Evolutionary conservation across 2,329 filamentous ascomycete genomes (phyloP).

Genomic region (Penicillium sp.): DNA sequence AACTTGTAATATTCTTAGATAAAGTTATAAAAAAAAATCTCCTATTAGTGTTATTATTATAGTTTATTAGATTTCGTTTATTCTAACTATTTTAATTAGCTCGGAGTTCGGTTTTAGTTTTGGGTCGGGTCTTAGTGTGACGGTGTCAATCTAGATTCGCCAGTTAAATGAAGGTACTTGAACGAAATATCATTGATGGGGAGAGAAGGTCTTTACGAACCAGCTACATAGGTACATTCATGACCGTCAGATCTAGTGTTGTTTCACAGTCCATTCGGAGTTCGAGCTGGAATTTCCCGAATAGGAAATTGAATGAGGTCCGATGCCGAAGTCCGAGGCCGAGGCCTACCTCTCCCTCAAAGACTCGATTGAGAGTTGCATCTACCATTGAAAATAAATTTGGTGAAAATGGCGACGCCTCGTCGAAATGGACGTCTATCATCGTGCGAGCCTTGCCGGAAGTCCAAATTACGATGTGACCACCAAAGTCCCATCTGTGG

Average conservation of each 20-base stretch:
- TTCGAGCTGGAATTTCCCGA: not conserved
- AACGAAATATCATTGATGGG: too few species aligned
- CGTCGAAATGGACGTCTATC: conserved; percentile 10
- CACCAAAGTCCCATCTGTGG: conserved; percentile 19
- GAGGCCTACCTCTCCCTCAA: not conserved
- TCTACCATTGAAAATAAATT: too few species aligned
- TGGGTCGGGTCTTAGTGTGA: too few species aligned
- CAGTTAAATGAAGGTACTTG: too few species aligned
- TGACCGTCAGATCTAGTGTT: not conserved
- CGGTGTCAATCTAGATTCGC: too few species aligned
- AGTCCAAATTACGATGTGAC: conserved; percentile 26
- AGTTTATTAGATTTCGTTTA: too few species aligned
- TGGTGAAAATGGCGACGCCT: not conserved
- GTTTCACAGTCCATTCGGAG: not conserved
- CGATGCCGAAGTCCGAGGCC: not conserved
- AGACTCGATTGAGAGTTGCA: not conserved
- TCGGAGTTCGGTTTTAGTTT: too few species aligned
- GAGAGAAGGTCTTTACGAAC: too few species aligned
- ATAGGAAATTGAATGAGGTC: not conserved
- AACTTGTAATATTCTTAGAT: too few species aligned
- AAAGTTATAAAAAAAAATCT: too few species aligned
- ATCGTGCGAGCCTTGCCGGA: conserved; percentile 27
- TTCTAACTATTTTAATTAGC: too few species aligned
- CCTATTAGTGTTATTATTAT: too few species aligned
- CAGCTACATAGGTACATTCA: not conserved